These are phyloP conservation scores for Nadsonia starkeyi-henricii DNA, from an alignment of 1,139 yeast genomes.

Conservation along the genomic window DNA sequence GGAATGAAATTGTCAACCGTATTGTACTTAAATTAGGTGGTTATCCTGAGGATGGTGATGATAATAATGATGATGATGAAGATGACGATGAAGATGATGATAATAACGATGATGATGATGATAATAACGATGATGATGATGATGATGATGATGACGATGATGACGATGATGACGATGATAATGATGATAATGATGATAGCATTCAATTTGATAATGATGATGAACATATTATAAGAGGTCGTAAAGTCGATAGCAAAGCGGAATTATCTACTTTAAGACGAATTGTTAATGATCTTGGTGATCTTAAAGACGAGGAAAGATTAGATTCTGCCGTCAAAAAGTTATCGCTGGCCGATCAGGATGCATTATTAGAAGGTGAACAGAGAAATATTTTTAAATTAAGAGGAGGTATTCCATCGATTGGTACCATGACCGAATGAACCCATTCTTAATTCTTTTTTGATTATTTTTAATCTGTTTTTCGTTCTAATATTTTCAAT, in stretches of 20 bases:
- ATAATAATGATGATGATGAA: constrained; percentile 49
- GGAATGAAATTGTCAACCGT: constrained; percentile 82
- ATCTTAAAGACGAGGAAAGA: constrained; percentile 9
- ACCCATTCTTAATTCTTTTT: neutral
- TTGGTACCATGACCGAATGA: neutral
- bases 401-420: neutral
- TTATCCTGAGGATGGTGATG: constrained; percentile 77
- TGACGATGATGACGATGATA: constrained; percentile 29
- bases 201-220: constrained; percentile 32
- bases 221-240: constrained; percentile 10
- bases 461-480: too few species aligned
- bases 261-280: constrained; percentile 1
- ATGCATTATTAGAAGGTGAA: constrained; percentile 5
- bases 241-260: constrained; percentile 1
- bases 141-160: constrained; percentile 33
- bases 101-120: constrained; percentile 25
- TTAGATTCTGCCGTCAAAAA: constrained; percentile 10
- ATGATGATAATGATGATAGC: constrained; percentile 33
- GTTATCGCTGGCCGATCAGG: constrained; percentile 11
- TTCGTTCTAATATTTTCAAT: too few species aligned
- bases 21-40: constrained; percentile 78
- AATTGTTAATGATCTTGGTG: constrained; percentile 6
- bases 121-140: constrained; percentile 26
- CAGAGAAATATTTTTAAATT: neutral
- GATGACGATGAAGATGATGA: constrained; percentile 33